phyloP scores from a whole-genome alignment of 2,329 filamentous ascomycete species.

The Amauroascus niger region DNA sequence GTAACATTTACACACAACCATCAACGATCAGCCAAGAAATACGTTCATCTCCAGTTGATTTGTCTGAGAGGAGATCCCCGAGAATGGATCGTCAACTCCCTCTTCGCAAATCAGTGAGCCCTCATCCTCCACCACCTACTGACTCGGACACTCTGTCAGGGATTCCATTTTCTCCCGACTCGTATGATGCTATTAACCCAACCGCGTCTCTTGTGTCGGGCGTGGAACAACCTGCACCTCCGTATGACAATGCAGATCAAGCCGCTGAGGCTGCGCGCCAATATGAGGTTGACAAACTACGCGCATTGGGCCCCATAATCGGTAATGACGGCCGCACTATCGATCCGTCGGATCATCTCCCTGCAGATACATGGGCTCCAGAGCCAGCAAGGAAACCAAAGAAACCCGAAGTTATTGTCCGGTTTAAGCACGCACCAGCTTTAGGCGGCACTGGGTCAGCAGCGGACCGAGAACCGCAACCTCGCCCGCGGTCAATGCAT shows the following conservation, averaged over 20 bases:
- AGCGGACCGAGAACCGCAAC: slow-evolving; percentile 14
- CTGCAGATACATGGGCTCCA: slow-evolving; percentile 56
- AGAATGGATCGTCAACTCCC: slow-evolving; percentile 33
- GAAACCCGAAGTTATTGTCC: slow-evolving; percentile 41
- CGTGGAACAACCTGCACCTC: slow-evolving; percentile 26
- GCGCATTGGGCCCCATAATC: slow-evolving; percentile 49
- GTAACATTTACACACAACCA: slow-evolving; percentile 22
- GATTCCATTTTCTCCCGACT: slow-evolving; percentile 52
- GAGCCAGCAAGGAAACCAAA: slow-evolving; percentile 51
- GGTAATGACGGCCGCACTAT: slow-evolving; percentile 55
- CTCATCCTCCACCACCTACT: slow-evolving; percentile 37
- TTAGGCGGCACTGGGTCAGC: slow-evolving; percentile 20
- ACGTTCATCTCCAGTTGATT: slow-evolving; percentile 24
- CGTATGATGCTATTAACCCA: slow-evolving; percentile 51
- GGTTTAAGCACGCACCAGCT: slow-evolving; percentile 35
- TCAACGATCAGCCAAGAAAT: slow-evolving; percentile 24
- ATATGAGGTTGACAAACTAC: slow-evolving; percentile 29
- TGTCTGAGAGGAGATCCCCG: slow-evolving; percentile 23
- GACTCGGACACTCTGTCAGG: slow-evolving; percentile 35
- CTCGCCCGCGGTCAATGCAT: slow-evolving; percentile 25
- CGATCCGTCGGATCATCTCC: slow-evolving; percentile 57
- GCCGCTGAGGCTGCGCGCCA: slow-evolving; percentile 32
- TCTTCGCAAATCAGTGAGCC: slow-evolving; percentile 51
- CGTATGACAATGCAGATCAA: slow-evolving; percentile 33
- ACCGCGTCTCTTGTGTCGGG: slow-evolving; percentile 28